These are phyloP conservation scores for Plectosphaerella sp. DNA, from an alignment of 2,329 filamentous ascomycete genomes.

Conservation along the genomic window DNA sequence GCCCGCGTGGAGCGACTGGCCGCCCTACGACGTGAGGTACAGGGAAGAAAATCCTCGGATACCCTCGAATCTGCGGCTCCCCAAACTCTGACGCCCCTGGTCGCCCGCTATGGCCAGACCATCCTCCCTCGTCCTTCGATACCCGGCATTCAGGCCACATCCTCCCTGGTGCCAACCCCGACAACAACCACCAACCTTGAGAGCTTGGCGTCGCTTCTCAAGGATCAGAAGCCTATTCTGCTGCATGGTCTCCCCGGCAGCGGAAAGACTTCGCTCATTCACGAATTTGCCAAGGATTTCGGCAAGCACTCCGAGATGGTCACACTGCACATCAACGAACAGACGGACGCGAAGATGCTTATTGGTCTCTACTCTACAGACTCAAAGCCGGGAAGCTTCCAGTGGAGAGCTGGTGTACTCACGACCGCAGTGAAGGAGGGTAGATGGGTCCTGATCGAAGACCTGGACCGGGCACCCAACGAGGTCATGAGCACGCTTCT, in stretches of 20 bases:
- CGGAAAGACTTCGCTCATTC: constrained; percentile 84
- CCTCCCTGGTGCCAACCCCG: constrained; percentile 59
- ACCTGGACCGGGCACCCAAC: constrained; percentile 89
- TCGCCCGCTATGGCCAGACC: constrained; percentile 60
- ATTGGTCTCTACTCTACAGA: constrained; percentile 92
- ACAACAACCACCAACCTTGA: constrained; percentile 72
- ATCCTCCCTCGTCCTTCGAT: constrained; percentile 62
- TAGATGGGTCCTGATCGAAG: constrained; percentile 95
- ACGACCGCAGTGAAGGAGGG: constrained; percentile 93
- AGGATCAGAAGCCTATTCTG: constrained; percentile 66
- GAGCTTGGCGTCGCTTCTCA: constrained; percentile 62
- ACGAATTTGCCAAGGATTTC: constrained; percentile 75
- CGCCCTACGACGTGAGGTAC: constrained; percentile 11
- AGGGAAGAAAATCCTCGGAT: background rate
- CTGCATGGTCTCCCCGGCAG: constrained; percentile 79
- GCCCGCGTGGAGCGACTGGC: constrained; percentile 40
- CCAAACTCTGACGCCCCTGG: constrained; percentile 52
- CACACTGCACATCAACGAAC: constrained; percentile 93
- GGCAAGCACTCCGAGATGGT: constrained; percentile 80
- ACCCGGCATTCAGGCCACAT: constrained; percentile 28
- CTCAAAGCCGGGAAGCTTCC: constrained; percentile 80
- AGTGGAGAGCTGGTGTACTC: constrained; percentile 87
- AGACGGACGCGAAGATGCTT: constrained; percentile 95
- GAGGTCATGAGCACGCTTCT: constrained; percentile 92
- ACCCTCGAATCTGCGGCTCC: constrained; percentile 12